Conservation (phyloP, 352 stramenopile species). For the Globisporangium iwayamae region DNA sequence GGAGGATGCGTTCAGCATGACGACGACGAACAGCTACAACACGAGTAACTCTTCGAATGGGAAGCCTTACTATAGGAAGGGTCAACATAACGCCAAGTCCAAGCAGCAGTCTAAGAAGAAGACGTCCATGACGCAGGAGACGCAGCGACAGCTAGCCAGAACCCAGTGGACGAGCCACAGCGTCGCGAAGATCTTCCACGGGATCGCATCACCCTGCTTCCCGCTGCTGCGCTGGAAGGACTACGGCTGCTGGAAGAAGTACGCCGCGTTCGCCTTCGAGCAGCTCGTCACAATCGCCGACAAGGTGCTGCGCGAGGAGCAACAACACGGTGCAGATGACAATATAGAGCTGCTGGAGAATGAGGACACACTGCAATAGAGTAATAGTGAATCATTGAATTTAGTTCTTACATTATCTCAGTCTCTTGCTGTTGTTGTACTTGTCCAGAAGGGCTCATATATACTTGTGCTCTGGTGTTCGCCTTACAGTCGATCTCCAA, state of each 20-base stretch:
- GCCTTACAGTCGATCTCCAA: not conserved
- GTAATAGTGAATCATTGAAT: not conserved
- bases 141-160: constrained; percentile 10
- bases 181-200: constrained; percentile 79
- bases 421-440: not conserved
- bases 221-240: constrained; percentile 57
- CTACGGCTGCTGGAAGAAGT: constrained; percentile 61
- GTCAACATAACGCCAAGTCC: not conserved
- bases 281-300: constrained; percentile 59
- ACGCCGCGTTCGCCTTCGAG: constrained; percentile 67
- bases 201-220: constrained; percentile 62
- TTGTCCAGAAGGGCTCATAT: constrained; percentile 10
- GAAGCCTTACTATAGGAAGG: not conserved
- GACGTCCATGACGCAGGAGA: not conserved
- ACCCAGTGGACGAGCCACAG: constrained; percentile 56
- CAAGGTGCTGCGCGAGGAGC: constrained; percentile 41
- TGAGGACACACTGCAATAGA: not conserved
- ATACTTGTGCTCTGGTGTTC: constrained; percentile 5
- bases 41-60: not conserved
- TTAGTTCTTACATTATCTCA: not conserved
- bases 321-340: not conserved
- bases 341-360: too few species aligned
- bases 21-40: constrained; percentile 5
- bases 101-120: constrained; percentile 1
- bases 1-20: not conserved